Base-by-base conservation (phyloP, 306 rosid species). In the Malus orientalis region DNA sequence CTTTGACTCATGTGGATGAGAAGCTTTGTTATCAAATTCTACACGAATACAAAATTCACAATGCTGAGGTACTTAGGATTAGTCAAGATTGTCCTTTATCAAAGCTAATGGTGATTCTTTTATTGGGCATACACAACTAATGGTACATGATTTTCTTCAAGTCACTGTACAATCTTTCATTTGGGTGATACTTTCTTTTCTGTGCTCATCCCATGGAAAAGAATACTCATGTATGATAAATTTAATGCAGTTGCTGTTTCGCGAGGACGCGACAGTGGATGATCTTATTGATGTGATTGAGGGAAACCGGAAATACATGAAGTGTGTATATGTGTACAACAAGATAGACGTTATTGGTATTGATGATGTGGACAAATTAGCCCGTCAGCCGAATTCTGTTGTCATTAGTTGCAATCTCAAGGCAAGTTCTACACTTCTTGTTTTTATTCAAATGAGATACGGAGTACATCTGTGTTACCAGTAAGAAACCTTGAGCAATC, bases 301-400 rank as follows among this genome's bases (percentile, higher is more conserved):
- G 86, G 98, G 98, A 76, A 96, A 96, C 77, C 93, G 97, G 71
- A 96, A 96, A 89, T 96, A 96, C 91, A 92, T 96, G 99, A 96
- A 92, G 85, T 92, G 99, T 85, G 65, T 96, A 40, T 96, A 96
- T 84, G 98, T 96, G 55, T 96, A 96, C 93, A 96, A 96, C 90
- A 96, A 96, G 86, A 96, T 96, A 84, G 99, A 96, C 76, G 97
- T 96, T 74, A 68, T 96, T 73, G 99, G 99, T 84, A 92, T 91
- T 29, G 99, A 96, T 76, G 99, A 96, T 68, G 99, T 96, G 77
- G 99, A 96, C 85, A 91, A 88, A 67, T 81, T 96, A 89, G 93
- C 98, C 76, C 89, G 98, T 20, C 99, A 96, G 74, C 96, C 97
- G 25, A 96, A 81, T 71, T 96, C 99, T 14, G 93, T 96, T 77